Conservation (phyloP, 192 early-diverging fungal genomes). For the Pecoramyces ruminantium region DNA sequence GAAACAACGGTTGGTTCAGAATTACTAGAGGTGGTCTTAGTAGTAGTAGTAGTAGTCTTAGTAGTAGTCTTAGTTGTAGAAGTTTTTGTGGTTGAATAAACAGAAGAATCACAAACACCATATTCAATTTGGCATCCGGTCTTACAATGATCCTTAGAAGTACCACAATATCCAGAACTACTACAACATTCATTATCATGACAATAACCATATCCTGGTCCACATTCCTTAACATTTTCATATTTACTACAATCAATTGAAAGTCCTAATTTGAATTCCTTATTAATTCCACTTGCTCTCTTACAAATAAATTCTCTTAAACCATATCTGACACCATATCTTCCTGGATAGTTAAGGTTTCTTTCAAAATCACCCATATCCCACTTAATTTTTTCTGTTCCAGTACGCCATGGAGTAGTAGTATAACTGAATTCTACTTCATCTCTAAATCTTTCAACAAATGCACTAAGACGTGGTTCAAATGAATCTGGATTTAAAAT, state of each 20-base stretch:
- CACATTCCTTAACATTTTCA: not conserved
- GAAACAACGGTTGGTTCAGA: no score
- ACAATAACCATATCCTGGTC: not conserved
- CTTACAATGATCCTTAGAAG: not conserved
- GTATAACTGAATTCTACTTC: not conserved
- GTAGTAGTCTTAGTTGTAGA: no score
- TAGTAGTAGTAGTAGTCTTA: no score
- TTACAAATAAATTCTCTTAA: not conserved
- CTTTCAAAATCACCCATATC: not conserved
- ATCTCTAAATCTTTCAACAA: not conserved
- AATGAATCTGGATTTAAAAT: not conserved
- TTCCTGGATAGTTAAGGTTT: not conserved
- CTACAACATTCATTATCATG: not conserved
- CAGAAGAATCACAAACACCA: not conserved
- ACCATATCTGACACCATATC: not conserved
- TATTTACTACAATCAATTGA: not conserved
- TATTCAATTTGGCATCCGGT: not conserved
- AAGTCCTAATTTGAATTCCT: not conserved
- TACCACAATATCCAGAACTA: not conserved
- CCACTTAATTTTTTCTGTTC: not conserved
- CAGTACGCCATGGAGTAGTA: not conserved
- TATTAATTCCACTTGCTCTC: not conserved
- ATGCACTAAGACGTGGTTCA: not conserved
- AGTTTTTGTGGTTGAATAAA: not conserved
- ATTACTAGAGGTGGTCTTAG: no score